A percentile compares a stretch with the other conserved stretches of the same genome.
Conservation (phyloP, 2,329 filamentous ascomycete genomes). For the Alternaria triticina region DNA sequence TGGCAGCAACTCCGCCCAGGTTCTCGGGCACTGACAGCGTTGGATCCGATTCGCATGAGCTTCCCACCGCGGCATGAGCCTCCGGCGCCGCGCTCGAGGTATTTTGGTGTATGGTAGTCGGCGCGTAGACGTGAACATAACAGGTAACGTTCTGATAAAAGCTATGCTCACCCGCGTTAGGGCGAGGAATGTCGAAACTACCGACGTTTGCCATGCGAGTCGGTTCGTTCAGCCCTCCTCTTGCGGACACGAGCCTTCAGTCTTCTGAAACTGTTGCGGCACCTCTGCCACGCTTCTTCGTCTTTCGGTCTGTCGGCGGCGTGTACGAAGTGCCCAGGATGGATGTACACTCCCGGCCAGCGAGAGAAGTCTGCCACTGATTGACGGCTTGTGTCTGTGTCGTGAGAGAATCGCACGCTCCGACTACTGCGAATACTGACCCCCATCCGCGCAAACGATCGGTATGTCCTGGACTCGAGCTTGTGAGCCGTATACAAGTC, state of each 20-base stretch:
- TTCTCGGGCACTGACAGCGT: neutral
- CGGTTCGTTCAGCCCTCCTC: neutral
- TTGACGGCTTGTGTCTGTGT: neutral
- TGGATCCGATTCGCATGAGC: neutral
- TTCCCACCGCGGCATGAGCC: neutral
- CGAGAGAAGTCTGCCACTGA: slow-evolving; percentile 18
- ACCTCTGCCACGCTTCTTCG: slow-evolving; percentile 31
- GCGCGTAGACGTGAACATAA: slow-evolving; percentile 17
- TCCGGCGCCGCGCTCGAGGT: neutral
- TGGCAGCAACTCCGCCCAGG: neutral
- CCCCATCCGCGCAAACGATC: neutral
- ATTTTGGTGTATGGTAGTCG: slow-evolving; percentile 9
- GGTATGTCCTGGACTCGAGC: neutral
- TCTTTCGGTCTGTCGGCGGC: slow-evolving; percentile 13
- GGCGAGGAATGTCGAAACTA: slow-evolving; percentile 7
- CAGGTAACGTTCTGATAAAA: slow-evolving; percentile 13
- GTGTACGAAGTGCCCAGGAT: slow-evolving; percentile 30
- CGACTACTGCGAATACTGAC: neutral
- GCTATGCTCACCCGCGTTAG: slow-evolving; percentile 2
- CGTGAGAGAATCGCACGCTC: slow-evolving; percentile 7
- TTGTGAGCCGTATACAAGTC: neutral
- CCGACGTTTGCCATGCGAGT: slow-evolving; percentile 11
- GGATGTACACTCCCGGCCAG: slow-evolving; percentile 32
- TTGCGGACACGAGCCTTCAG: slow-evolving; percentile 4
- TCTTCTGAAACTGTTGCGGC: slow-evolving; percentile 19